These are phyloP conservation scores for Ophiostoma montium DNA, from an alignment of 2,329 filamentous ascomycete species.

Conservation along the genomic window DNA sequence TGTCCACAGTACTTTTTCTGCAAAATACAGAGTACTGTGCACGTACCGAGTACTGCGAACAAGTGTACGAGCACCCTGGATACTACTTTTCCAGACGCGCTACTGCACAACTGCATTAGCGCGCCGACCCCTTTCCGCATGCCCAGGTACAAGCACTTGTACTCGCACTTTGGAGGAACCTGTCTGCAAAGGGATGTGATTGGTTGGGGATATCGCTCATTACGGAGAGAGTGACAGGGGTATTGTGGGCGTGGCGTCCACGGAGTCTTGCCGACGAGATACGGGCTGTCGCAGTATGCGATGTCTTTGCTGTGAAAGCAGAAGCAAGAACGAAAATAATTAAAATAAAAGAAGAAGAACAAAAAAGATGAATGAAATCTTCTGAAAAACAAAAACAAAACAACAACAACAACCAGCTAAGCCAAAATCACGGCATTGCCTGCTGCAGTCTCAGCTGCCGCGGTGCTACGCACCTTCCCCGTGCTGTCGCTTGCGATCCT, in stretches of 20 bases:
- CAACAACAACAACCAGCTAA: no score
- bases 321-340: not conserved
- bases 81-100: not conserved
- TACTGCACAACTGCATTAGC: slow-evolving; percentile 1
- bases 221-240: no score
- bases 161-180: not conserved
- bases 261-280: no score
- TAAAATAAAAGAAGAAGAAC: not conserved
- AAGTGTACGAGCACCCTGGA: not conserved
- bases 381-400: no score
- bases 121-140: not conserved
- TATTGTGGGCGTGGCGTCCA: no score
- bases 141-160: not conserved
- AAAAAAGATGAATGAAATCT: no score
- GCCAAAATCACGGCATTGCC: no score
- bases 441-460: not conserved
- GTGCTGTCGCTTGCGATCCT: not conserved
- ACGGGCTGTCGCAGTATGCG: not conserved
- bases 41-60: no score
- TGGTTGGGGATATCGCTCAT: no score
- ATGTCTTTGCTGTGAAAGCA: no score
- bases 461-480: not conserved
- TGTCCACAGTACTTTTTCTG: no score
- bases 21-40: no score
- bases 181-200: not conserved